Conservation (phyloP, 2,329 filamentous ascomycete genomes). For the Ophiostoma triangulosporum region DNA sequence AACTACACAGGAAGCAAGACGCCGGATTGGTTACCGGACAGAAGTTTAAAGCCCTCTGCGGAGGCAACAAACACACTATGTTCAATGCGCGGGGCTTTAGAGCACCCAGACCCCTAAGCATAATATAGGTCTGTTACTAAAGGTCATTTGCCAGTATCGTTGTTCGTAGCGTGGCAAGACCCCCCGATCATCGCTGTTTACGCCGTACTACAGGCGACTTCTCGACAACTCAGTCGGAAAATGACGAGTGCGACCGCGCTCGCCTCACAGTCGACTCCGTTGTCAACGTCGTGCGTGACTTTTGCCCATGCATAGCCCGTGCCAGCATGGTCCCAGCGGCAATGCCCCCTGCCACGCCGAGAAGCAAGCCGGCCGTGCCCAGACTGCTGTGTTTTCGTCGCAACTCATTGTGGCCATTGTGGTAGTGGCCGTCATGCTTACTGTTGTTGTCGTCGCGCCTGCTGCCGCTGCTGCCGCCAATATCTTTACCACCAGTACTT, state of each 20-base stretch:
- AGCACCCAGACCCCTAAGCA: no score
- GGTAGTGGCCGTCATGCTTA: background rate
- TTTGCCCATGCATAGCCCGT: background rate
- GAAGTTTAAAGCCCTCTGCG: no score
- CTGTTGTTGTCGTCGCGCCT: no score
- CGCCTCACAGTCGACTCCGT: background rate
- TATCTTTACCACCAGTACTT: background rate
- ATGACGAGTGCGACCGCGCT: background rate
- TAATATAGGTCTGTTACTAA: no score
- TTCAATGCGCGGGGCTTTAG: no score
- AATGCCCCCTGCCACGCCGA: conserved; percentile 8
- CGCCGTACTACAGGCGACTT: no score
- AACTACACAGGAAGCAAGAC: no score
- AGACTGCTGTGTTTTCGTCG: background rate
- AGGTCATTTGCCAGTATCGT: no score
- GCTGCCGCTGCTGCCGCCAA: background rate
- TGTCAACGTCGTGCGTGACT: background rate
- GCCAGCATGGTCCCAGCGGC: conserved; percentile 7
- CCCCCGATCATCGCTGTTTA: no score
- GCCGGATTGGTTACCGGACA: no score
- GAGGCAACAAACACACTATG: no score
- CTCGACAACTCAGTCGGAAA: background rate
- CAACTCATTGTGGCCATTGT: background rate
- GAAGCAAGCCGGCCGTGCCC: conserved; percentile 1
- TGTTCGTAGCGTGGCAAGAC: no score